Conservation (phyloP, 257 asterid species). For the Ophiorrhiza pumila region DNA sequence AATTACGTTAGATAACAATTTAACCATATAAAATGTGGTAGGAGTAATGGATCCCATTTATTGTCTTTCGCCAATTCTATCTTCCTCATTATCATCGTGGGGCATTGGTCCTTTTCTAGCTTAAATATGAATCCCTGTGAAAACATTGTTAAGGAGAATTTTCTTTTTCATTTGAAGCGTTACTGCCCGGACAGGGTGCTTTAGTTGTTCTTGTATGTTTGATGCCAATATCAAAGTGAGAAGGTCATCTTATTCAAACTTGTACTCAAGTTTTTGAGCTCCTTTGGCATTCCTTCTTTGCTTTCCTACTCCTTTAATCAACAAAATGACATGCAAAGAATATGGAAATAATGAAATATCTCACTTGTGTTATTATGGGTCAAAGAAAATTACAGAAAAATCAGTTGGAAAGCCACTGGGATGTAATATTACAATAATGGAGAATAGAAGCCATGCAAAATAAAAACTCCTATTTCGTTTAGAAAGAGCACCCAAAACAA, state of each 20-base stretch:
- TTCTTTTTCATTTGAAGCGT: too few relatives aligned
- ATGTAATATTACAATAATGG: not conserved
- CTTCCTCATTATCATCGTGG: not conserved
- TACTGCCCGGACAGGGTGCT: too few relatives aligned
- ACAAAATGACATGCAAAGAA: not conserved
- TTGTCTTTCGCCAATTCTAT: not conserved
- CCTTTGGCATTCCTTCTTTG: not conserved
- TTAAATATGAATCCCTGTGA: too few relatives aligned
- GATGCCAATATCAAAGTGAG: too few relatives aligned
- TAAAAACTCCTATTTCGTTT: not conserved
- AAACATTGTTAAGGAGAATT: too few relatives aligned
- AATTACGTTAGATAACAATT: not conserved
- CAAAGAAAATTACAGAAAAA: not conserved
- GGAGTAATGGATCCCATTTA: not conserved
- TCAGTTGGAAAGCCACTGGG: not conserved
- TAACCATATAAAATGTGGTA: not conserved
- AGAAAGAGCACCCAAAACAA: not conserved
- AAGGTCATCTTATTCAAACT: too few relatives aligned
- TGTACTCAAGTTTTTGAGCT: not conserved
- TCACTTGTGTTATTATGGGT: too few relatives aligned
- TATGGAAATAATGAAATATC: too few relatives aligned
- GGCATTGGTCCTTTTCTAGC: too few relatives aligned
- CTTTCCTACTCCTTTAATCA: not conserved
- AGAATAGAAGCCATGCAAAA: not conserved
- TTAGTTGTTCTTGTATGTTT: too few relatives aligned